A percentile compares a stretch with the other conserved stretches of the same genome.
Conservation (phyloP, 2,329 filamentous ascomycete species). For the Calonectria pseudoreteaudii region DNA sequence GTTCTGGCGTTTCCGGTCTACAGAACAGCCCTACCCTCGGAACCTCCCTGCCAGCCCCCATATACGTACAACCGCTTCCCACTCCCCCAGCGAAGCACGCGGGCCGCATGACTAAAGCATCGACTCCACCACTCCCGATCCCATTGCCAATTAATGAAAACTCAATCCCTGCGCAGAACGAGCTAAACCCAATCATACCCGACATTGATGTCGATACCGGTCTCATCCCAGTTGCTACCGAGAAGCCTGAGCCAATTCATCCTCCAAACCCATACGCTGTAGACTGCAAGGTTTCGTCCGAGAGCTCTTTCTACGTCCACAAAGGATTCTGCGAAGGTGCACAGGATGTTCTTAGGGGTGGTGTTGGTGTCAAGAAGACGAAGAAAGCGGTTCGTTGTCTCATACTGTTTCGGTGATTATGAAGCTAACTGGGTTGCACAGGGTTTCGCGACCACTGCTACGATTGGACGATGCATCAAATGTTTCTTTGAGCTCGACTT, state of each 20-base stretch:
- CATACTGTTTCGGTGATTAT: not conserved
- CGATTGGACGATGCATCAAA: conserved; percentile 63
- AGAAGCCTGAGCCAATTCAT: conserved; percentile 24
- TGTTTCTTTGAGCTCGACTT: conserved; percentile 68
- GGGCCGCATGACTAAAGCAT: not conserved
- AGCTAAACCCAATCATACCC: not conserved
- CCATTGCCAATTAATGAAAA: not conserved
- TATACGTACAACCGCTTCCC: conserved; percentile 23
- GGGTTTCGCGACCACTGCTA: conserved; percentile 55
- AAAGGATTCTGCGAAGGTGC: conserved; percentile 69
- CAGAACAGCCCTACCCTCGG: conserved; percentile 42
- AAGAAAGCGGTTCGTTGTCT: conserved; percentile 58
- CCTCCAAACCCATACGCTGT: conserved; percentile 35
- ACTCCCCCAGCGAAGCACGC: conserved; percentile 6
- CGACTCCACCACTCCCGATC: conserved; percentile 1
- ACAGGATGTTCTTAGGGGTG: conserved; percentile 61
- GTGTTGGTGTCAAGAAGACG: conserved; percentile 62
- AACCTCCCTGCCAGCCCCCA: conserved; percentile 35
- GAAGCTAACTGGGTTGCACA: conserved; percentile 33
- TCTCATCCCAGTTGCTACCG: conserved; percentile 41
- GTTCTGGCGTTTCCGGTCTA: conserved; percentile 33
- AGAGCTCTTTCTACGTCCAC: conserved; percentile 63
- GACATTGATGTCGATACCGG: conserved; percentile 36
- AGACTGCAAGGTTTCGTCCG: conserved; percentile 56
- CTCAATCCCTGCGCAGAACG: not conserved